Base-by-base conservation (phyloP, 1,139 yeast species). In the Candida glucosophila region DNA sequence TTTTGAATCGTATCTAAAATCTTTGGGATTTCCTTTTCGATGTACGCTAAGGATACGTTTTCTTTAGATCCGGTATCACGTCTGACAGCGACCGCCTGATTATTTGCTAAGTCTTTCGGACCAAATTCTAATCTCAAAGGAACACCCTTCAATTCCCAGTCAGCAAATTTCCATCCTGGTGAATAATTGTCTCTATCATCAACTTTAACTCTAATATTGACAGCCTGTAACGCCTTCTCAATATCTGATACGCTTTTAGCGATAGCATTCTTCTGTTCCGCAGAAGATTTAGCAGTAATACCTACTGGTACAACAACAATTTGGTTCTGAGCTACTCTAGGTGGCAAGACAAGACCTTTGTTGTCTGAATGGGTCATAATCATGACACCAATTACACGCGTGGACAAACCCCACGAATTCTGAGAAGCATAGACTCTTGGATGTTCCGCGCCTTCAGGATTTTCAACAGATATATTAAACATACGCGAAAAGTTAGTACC, bases 351-450 rank as follows among this genome's bases (percentile, higher is more conserved):
- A 47, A 92, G 70, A 53, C 99, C 99, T 68, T 86, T 88, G 69
- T 92, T 88, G 60, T 92, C 99, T 22, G 97, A 86, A 56, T 92
- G 99, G 34, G 86, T 76, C 99, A 92, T 92, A 35, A 85, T 81
- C 98, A 90, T 90, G 41, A 92, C 98, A 69, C 99, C 99, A 52
- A 92, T 88, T 38, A 81, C 93, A 62, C 99, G 85, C 35, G 99
- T 92, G 24, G 97, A 86, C 45, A 90, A 67, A 60, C 99, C 99
- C 99, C 99, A 92, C 7, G 97, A 88, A 69, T 92, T 92, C 65
- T 92, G 99, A 74, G 78, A 85, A 17, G 93, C 96, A 46, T 63
- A 73, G 26, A 86, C 64, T 62, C 83, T 82, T 50, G 92, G 92
- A 53, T 81, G 78, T 36, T 82, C 93, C 12, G 83, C 54, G 27